Evolutionary conservation across 1,139 yeast species (phyloP).

Genomic region (Suhomyces anneliseae): DNA sequence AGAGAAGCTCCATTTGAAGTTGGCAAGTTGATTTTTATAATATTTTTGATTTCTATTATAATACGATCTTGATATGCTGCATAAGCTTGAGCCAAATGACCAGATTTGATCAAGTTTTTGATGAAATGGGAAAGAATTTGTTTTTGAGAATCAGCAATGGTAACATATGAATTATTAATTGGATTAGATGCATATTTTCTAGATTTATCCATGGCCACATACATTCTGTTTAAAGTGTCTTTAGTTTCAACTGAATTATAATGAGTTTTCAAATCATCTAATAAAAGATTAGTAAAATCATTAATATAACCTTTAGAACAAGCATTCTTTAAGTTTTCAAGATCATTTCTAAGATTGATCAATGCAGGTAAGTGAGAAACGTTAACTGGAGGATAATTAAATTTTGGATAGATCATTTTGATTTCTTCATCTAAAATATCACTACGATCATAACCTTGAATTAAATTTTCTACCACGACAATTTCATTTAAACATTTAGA

Average conservation of each 20-base stretch:
- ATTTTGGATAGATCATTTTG: conserved; percentile 34
- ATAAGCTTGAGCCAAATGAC: conserved; percentile 64
- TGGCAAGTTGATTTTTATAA: conserved; percentile 69
- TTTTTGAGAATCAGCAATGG: conserved; percentile 37
- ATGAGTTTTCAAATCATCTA: conserved; percentile 62
- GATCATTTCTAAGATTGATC: conserved; percentile 51
- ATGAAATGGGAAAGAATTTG: conserved; percentile 45
- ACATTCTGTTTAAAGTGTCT: conserved; percentile 57
- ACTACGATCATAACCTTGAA: conserved; percentile 48
- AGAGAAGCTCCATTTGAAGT: conserved; percentile 3
- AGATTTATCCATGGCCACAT: conserved; percentile 26
- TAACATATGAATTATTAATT: conserved; percentile 31
- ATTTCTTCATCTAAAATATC: conserved; percentile 24
- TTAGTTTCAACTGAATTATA: conserved; percentile 46
- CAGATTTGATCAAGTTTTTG: conserved; percentile 60
- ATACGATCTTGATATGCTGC: conserved; percentile 66
- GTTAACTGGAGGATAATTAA: conserved; percentile 53
- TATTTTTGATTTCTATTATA: conserved; percentile 66
- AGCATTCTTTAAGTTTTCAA: conserved; percentile 47
- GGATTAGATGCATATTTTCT: conserved; percentile 20
- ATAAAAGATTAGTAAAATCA: conserved; percentile 53
- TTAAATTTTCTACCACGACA: conserved; percentile 55
- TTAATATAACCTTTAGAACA: conserved; percentile 71
- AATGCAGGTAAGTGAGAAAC: conserved; percentile 61
- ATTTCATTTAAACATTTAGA: conserved; percentile 51